Conservation (phyloP, 2,329 filamentous ascomycete genomes). For the Neofusicoccum ribis region DNA sequence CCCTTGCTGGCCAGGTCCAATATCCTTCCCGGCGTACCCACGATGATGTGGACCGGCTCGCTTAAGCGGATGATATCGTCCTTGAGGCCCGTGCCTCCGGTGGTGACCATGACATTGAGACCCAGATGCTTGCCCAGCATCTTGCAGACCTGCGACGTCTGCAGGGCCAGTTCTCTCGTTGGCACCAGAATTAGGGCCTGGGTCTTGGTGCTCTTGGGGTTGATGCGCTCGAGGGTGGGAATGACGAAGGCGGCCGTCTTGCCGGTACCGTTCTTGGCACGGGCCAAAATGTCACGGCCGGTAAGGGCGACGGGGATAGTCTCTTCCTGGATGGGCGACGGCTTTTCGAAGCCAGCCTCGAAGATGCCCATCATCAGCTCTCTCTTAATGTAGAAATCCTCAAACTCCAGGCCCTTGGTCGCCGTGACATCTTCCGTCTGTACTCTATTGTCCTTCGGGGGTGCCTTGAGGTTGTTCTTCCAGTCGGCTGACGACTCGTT, state of each 20-base stretch:
- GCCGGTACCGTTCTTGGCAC: constrained; percentile 97
- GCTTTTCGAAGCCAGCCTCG: constrained; percentile 97
- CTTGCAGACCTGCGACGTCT: constrained; percentile 99
- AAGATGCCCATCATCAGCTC: constrained; percentile 99
- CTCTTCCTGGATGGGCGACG: constrained; percentile 98
- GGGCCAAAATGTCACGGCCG: constrained; percentile 89
- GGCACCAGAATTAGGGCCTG: constrained; percentile 96
- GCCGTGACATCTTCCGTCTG: constrained; percentile 98
- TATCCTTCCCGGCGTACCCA: constrained; percentile 94
- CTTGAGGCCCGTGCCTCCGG: constrained; percentile 89
- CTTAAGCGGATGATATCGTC: constrained; percentile 95
- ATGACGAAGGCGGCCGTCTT: constrained; percentile 99
- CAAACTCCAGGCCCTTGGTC: constrained; percentile 96
- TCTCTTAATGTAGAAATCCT: constrained; percentile 93
- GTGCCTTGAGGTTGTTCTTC: constrained; percentile 72
- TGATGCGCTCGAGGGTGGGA: constrained; percentile 90
- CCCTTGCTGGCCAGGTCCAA: constrained; percentile 95
- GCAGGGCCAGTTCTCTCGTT: constrained; percentile 93
- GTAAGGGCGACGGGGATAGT: constrained; percentile 95
- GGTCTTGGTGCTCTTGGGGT: constrained; percentile 93
- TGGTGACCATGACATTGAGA: constrained; percentile 99
- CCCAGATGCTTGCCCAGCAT: constrained; percentile 95
- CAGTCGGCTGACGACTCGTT: constrained; percentile 62
- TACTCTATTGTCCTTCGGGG: constrained; percentile 71
- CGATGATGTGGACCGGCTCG: constrained; percentile 94